Base-by-base conservation (phyloP, 257 asterid species). In the Echites panduratus region DNA sequence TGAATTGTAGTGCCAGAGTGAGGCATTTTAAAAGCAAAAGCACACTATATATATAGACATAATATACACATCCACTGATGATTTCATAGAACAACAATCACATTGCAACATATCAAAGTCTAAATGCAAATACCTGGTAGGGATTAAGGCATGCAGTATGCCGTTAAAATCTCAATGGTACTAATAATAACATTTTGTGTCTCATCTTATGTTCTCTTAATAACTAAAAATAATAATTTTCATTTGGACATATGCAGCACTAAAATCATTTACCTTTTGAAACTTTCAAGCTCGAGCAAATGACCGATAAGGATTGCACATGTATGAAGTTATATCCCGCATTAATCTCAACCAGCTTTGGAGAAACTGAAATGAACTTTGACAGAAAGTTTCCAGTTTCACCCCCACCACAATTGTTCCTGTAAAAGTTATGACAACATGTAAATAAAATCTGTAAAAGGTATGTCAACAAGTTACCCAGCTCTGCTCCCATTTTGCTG, bases 71-170 rank as follows among this genome's bases (percentile, higher is more conserved):
- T 59, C 20, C 65, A 27, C 41, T 22, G 8, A 27, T 27, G 26
- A 3, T 3, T 9, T 59, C 19, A 40, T 24, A 62, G 67, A 62
- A 62, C 11, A 56, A 27, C n/a, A 59, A 27, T 59, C 40, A 27
- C 19, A 27, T 7, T 11, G 20, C 35, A 58, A 61, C n/a, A 29
- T 29, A 7, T 62, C 4, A 7, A 35, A 62, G 35, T 62, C 24
- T 14, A 62, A 58, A 17, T 62, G 26, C 45, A 35, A 68, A 79
- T 61, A 93, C 98, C 98, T 92, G 98, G 75, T 83, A 94, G 45
- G 86, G 98, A 80, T 86, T 92, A 35, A 85, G 86, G 59, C 97
- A 97, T 22, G 95, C n/a, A n/a, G n/a, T n/a, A n/a, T n/a, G n/a
- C n/a, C n/a, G n/a, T n/a, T n/a, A n/a, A n/a, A n/a, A n/a, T n/a